Evolutionary conservation across 306 rosid species (phyloP), one percentile per base, ranked within the genome.

Genomic region (Quercus aquifolioides): DNA sequence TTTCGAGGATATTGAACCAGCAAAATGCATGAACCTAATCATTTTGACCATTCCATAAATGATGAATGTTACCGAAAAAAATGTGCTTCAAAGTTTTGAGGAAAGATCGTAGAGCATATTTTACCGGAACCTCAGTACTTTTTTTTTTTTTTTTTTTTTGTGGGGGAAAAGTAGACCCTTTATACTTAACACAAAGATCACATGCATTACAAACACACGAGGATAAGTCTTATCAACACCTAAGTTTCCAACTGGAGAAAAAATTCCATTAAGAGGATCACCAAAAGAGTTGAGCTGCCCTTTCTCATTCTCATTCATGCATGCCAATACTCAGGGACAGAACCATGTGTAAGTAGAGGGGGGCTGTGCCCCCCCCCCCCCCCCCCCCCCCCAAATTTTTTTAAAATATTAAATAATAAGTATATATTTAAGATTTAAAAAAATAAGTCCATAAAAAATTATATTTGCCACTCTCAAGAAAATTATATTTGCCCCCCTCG

Each of bases 161-260:
- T 38, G 43, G 3, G 54, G 54, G 17, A 0, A 67, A 51, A 19
- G 6, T 1, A 3, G 20, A 3, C 20, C 69, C 46, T 43, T 62
- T 55, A 51, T 71, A 46, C 2, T 6, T 14, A 38, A 38, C 55
- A 67, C 38, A 23, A 33, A 79, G 71, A 65, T 64, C 70, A 21
- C 60, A 6, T 17, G 9, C 20, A 59, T 18, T 30, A 74, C 14
- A 73, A 23, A 11, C 70, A 35, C 73, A 13, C 71, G 76, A 55
- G 77, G 88, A 89, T 89, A 84, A 78, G 67, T 63, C 76, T 52
- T 82, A 62, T 85, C 80, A 71, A 54, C 76, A 85, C 76, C 58
- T 76, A 83, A 28, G 20, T 6, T 38, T 38, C 11, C 46, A 38
- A 38, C 11, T 7, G 46, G 56, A 60, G 46, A 84, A 76, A 57